Evolutionary conservation across 2,329 filamentous ascomycete species (phyloP), one percentile per base, ranked within the genome.

Genomic region (Fragosphaeria purpurea): DNA sequence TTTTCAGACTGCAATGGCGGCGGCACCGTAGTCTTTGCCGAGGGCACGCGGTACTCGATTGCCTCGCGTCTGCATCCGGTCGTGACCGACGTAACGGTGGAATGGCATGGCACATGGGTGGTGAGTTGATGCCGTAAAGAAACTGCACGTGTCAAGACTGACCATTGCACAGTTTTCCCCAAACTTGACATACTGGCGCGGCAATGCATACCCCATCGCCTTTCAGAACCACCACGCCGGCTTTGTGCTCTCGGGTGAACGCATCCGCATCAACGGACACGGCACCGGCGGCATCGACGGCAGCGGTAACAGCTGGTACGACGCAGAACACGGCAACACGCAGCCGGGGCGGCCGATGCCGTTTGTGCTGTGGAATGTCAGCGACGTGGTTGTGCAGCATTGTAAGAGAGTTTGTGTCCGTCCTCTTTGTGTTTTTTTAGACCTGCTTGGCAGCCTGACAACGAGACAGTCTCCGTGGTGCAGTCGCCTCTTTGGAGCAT

Each of bases 301-400:
- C 6, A 76, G 76, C 53, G 75, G 76, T 4, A 70, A 79, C 53
- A 58, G 65, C 1, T 79, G 76, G 76, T 79, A 79, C 54, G 69
- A 63, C 13, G 70, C 63, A 7, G 75, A 79, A 59, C 56, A 65
- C 32, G 69, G 65, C 11, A 55, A 60, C 6, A 78, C 74, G 0
- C 68, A 68, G 48, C 68, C 70, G 1, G 75, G 75, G 4, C 62
- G 76, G 8, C 76, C 75, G 0, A 79, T 79, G 75, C 74, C 75
- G 0, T 78, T 79, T 51, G 74, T 78, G 4, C 70, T 77, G 48
- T 79, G 75, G 76, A 79, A 79, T 55, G 71, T 75, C 4, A 71
- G 68, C n/a, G 68, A 77, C 48, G 74, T 79, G 3, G 63, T 65
- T 4, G 73, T 79, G n/a, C 64, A 68, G 30, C 71, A 76, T 51